These are phyloP conservation scores for Haplosporangium sp. DNA, from an alignment of 371 early-diverging fungal species.

Conservation along the genomic window DNA sequence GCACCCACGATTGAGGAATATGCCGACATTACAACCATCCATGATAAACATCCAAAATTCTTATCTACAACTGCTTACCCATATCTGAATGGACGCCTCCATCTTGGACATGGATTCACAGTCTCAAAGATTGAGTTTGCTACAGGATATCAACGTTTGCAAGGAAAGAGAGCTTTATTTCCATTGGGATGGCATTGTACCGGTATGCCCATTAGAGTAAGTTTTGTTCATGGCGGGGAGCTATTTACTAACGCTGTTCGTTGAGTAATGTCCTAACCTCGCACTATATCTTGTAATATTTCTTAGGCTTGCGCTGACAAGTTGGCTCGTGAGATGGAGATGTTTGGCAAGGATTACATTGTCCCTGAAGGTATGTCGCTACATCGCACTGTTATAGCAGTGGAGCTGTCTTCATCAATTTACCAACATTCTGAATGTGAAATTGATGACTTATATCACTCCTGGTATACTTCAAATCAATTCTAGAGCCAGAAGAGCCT, in stretches of 20 bases:
- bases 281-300: not conserved
- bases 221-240: not conserved
- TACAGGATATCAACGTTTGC: conserved; percentile 92
- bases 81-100: conserved; percentile 99
- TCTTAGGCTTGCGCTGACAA: conserved; percentile 97
- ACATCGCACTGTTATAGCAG: not conserved
- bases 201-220: conserved; percentile 99
- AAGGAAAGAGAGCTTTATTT: conserved; percentile 96
- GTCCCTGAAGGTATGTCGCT: conserved; percentile 58
- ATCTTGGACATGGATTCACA: conserved; percentile 99
- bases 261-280: not conserved
- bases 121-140: conserved; percentile 98
- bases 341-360: conserved; percentile 92
- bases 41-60: conserved; percentile 87
- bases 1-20: conserved; percentile 83
- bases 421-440: not conserved
- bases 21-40: conserved; percentile 61
- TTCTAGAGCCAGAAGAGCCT: conserved; percentile 58
- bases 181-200: conserved; percentile 99
- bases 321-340: conserved; percentile 92
- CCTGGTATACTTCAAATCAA: not conserved
- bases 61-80: conserved; percentile 99
- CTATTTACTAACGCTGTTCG: not conserved
- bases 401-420: not conserved
- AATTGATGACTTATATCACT: not conserved